Evolutionary conservation across 2,329 filamentous ascomycete species (phyloP).

Genomic region (Colletotrichum somersetense): DNA sequence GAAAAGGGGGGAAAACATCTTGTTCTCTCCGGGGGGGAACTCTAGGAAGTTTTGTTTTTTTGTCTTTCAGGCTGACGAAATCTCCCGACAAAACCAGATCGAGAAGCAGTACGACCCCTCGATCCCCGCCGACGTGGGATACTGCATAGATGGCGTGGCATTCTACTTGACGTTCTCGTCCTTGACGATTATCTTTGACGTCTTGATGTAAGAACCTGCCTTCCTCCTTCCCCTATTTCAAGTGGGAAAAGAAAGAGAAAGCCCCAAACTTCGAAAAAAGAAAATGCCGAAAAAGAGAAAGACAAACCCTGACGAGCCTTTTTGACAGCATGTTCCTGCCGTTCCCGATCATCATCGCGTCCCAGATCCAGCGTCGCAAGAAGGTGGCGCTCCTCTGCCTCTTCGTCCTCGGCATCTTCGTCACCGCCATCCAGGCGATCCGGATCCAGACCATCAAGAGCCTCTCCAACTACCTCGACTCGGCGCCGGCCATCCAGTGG

Average conservation of each 20-base stretch:
- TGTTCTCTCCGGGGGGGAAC: no score
- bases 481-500: slow-evolving; percentile 57
- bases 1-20: background rate
- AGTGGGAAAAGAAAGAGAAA: background rate
- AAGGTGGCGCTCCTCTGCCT: slow-evolving; percentile 58
- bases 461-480: slow-evolving; percentile 60
- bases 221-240: no score
- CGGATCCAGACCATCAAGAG: slow-evolving; percentile 62
- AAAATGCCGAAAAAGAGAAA: background rate
- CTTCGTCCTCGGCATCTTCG: slow-evolving; percentile 64
- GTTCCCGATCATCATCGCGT: slow-evolving; percentile 54
- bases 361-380: slow-evolving; percentile 54
- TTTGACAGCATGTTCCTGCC: slow-evolving; percentile 54
- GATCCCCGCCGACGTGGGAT: slow-evolving; percentile 49
- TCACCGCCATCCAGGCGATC: slow-evolving; percentile 64
- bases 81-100: slow-evolving; percentile 20
- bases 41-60: no score
- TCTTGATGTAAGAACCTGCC: slow-evolving; percentile 51
- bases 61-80: background rate
- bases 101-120: slow-evolving; percentile 57
- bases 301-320: no score
- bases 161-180: slow-evolving; percentile 59
- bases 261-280: no score
- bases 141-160: slow-evolving; percentile 54
- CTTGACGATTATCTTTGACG: slow-evolving; percentile 57